Conservation (phyloP, 345 rosid species). For the Capsella bursapastoris region DNA sequence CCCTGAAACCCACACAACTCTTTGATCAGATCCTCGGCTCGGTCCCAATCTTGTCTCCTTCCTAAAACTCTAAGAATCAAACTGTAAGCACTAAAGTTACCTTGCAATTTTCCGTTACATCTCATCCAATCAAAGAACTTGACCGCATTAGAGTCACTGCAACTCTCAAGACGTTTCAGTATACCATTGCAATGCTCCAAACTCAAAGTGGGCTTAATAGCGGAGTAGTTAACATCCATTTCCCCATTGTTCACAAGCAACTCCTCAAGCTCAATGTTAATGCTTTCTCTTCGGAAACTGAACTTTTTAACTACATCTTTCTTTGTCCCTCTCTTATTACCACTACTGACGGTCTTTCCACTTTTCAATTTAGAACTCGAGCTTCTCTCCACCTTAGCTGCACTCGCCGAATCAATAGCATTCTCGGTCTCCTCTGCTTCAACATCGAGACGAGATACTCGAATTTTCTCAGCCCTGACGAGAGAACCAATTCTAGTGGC, state of each 20-base stretch:
- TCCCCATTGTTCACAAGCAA: constrained; percentile 50
- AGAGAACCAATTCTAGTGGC: constrained; percentile 46
- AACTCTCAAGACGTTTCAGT: constrained; percentile 71
- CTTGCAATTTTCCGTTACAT: constrained; percentile 60
- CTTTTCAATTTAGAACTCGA: constrained; percentile 31
- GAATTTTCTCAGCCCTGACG: constrained; percentile 47
- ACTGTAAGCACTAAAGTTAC: constrained; percentile 68
- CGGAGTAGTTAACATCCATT: constrained; percentile 62
- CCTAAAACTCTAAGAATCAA: constrained; percentile 74
- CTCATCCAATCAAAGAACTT: constrained; percentile 88
- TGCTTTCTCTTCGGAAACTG: constrained; percentile 44
- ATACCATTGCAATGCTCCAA: constrained; percentile 62
- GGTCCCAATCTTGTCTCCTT: constrained; percentile 77
- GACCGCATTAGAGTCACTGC: constrained; percentile 57
- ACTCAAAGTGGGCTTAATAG: constrained; percentile 52
- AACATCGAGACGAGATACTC: constrained; percentile 50
- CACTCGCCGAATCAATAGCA: constrained; percentile 33
- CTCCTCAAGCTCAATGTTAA: constrained; percentile 41
- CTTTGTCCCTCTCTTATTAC: constrained; percentile 43
- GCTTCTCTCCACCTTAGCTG: constrained; percentile 37
- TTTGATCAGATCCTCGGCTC: constrained; percentile 60
- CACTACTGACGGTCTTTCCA: constrained; percentile 29
- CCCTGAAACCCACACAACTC: constrained; percentile 47
- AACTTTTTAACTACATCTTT: constrained; percentile 46
- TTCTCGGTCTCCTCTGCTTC: constrained; percentile 44